A percentile compares a stretch with the other conserved stretches of the same genome.
phyloP scores from a whole-genome alignment of 2,329 filamentous ascomycete genomes.

The Aspergillus costaricaensis region DNA sequence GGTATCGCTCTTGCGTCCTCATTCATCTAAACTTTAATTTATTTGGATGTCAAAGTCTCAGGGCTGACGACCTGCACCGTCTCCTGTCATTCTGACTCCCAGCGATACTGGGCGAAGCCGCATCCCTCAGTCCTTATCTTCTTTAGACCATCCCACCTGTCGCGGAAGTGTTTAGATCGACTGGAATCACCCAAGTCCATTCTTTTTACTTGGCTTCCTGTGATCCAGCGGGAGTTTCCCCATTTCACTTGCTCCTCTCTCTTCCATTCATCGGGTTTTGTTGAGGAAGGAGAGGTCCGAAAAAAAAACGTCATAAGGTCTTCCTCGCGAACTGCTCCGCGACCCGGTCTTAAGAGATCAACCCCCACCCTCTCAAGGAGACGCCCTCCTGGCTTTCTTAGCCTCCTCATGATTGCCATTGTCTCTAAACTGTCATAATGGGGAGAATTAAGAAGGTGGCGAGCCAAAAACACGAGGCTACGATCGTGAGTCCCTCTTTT shows the following conservation, averaged over 20 bases:
- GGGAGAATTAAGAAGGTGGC: slow-evolving; percentile 58
- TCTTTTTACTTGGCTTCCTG: background rate
- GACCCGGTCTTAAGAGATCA: slow-evolving; percentile 28
- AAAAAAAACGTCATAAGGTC: slow-evolving; percentile 44
- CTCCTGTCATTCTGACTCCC: slow-evolving; percentile 32
- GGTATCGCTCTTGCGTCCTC: background rate
- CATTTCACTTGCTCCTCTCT: slow-evolving; percentile 5
- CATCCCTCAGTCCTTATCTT: slow-evolving; percentile 24
- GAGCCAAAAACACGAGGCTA: slow-evolving; percentile 54
- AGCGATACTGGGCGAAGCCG: slow-evolving; percentile 26
- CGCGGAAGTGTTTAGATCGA: background rate
- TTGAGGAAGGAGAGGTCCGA: slow-evolving; percentile 28
- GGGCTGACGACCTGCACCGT: slow-evolving; percentile 47
- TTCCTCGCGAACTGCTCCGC: slow-evolving; percentile 34
- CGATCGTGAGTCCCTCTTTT: slow-evolving; percentile 44
- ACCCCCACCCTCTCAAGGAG: slow-evolving; percentile 33
- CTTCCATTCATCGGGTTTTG: slow-evolving; percentile 27
- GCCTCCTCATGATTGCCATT: slow-evolving; percentile 46
- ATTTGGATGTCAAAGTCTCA: slow-evolving; percentile 25
- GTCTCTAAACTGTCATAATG: slow-evolving; percentile 41
- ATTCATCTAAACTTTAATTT: slow-evolving; percentile 1
- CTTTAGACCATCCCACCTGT: slow-evolving; percentile 6
- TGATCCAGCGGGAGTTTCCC: background rate
- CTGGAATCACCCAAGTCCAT: background rate
- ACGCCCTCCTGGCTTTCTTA: slow-evolving; percentile 25